Conservation (phyloP, 129 eudicot species). For the Deinandra increscens region DNA sequence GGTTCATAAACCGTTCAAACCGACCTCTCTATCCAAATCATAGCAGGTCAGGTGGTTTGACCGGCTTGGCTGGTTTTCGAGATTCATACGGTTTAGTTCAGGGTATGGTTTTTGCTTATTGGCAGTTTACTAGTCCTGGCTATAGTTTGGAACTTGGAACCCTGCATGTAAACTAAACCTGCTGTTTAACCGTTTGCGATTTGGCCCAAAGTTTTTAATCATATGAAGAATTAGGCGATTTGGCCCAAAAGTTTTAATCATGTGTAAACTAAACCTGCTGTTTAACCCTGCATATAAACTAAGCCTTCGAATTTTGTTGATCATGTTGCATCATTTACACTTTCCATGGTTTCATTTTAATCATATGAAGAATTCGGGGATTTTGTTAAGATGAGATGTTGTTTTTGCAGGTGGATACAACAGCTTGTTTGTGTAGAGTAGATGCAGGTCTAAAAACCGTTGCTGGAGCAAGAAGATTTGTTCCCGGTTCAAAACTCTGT, state of each 20-base stretch:
- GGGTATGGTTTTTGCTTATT: not conserved
- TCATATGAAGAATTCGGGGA: conserved; percentile 2
- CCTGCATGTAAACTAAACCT: not conserved
- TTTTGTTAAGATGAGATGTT: not conserved
- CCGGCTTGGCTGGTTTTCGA: not conserved
- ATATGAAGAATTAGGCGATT: no score
- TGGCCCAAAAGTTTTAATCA: not conserved
- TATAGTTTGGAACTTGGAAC: not conserved
- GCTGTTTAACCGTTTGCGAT: no score
- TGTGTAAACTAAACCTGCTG: no score
- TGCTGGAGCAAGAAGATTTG: conserved; percentile 79
- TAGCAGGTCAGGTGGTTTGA: not conserved
- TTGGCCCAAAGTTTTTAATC: not conserved
- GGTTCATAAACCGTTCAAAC: not conserved
- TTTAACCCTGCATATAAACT: no score
- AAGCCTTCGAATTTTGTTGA: not conserved
- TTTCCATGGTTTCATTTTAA: conserved; percentile 10
- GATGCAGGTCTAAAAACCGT: conserved; percentile 80
- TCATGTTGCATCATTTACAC: not conserved
- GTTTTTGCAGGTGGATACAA: conserved; percentile 67
- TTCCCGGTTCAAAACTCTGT: conserved; percentile 77
- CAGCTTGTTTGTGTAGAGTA: conserved; percentile 84
- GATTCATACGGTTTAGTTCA: not conserved
- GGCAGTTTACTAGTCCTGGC: no score
- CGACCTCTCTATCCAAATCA: not conserved